Evolutionary conservation across 495 filamentous ascomycete genomes (phyloP).

Genomic region (Hypoxylon cercidicola): DNA sequence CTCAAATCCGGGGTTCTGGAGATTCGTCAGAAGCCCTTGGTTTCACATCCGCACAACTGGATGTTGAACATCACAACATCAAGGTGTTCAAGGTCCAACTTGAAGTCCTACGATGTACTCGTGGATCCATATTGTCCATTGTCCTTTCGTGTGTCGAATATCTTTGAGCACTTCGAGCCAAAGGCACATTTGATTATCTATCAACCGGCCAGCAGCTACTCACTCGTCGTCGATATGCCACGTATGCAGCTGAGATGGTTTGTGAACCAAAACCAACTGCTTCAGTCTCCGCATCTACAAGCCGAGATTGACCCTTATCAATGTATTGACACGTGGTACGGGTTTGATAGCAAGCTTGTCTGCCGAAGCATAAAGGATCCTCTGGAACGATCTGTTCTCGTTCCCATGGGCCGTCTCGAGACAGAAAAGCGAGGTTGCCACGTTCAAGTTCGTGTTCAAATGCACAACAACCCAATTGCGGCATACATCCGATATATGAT

Average conservation of each 20-base stretch:
- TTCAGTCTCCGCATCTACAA: conserved; percentile 56
- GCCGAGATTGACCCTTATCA: conserved; percentile 62
- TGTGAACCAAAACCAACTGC: conserved; percentile 39
- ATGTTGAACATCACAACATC: conserved; percentile 24
- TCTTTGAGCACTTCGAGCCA: conserved; percentile 49
- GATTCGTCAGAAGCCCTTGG: conserved; percentile 61
- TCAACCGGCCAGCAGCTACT: conserved; percentile 39
- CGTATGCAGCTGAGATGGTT: conserved; percentile 55
- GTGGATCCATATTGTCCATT: conserved; percentile 45
- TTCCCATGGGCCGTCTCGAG: conserved; percentile 43
- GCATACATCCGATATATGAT: conserved; percentile 57
- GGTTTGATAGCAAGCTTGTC: conserved; percentile 57
- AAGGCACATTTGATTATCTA: conserved; percentile 47
- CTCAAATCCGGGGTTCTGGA: conserved; percentile 57
- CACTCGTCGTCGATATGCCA: conserved; percentile 48
- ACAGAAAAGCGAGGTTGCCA: conserved; percentile 41
- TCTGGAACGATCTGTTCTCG: conserved; percentile 47
- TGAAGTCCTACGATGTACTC: conserved; percentile 16
- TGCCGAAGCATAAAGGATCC: conserved; percentile 48
- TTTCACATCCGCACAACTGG: conserved; percentile 24
- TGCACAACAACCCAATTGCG: not conserved
- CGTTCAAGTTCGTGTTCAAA: conserved; percentile 29
- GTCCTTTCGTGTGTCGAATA: conserved; percentile 47
- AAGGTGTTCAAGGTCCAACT: conserved; percentile 28
- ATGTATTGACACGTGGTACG: conserved; percentile 58